phyloP scores from a whole-genome alignment of 2,329 filamentous ascomycete genomes.

The Calonectria fujianensis region DNA sequence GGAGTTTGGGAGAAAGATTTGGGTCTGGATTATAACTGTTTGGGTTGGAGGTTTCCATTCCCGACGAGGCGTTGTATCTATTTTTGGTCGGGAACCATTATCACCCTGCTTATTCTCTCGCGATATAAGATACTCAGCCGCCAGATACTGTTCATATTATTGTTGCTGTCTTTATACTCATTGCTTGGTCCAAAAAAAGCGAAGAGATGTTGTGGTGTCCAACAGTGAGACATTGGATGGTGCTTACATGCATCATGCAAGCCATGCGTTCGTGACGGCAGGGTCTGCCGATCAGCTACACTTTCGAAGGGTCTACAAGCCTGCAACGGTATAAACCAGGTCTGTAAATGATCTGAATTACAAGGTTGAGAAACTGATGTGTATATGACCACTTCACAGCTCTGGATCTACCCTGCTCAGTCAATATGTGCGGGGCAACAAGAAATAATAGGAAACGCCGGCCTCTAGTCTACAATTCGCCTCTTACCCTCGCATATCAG shows the following conservation, averaged over 20 bases:
- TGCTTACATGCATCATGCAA: neutral
- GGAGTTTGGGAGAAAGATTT: conserved; percentile 52
- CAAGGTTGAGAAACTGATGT: conserved; percentile 37
- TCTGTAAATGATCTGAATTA: conserved; percentile 44
- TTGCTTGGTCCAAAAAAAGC: neutral
- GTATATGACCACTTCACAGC: conserved; percentile 38
- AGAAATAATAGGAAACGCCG: conserved; percentile 48
- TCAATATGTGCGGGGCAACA: conserved; percentile 38
- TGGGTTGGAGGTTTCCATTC: conserved; percentile 43
- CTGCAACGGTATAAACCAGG: conserved; percentile 44
- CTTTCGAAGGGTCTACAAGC: conserved; percentile 27
- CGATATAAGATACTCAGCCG: conserved; percentile 30
- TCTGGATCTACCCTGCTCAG: conserved; percentile 47
- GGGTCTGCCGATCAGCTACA: neutral
- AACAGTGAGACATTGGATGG: neutral
- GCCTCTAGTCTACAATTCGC: conserved; percentile 54
- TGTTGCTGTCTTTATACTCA: neutral
- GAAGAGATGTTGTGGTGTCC: neutral
- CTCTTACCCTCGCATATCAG: conserved; percentile 48
- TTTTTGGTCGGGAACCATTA: conserved; percentile 42
- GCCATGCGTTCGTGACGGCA: neutral
- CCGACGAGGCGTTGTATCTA: conserved; percentile 46
- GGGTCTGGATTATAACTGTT: conserved; percentile 45
- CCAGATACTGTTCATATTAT: conserved; percentile 40
- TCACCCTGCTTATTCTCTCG: conserved; percentile 36